Evolutionary conservation across 1,139 yeast genomes (phyloP).

Genomic region (Debaryomyces coudertii): DNA sequence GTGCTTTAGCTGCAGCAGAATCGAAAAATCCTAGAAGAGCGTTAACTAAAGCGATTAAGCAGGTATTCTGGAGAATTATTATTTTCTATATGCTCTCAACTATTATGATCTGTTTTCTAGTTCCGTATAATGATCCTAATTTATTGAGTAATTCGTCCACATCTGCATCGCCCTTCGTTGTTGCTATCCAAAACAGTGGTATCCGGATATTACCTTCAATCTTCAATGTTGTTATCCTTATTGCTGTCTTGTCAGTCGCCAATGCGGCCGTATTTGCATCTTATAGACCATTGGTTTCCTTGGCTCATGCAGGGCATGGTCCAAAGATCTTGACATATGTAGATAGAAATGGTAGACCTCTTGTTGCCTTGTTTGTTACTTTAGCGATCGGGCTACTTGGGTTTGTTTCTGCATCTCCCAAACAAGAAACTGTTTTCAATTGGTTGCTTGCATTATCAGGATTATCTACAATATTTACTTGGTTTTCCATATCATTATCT

Average conservation of each 20-base stretch:
- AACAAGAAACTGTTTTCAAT: slow-evolving; percentile 32
- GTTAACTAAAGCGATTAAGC: slow-evolving; percentile 74
- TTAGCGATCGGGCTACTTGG: slow-evolving; percentile 36
- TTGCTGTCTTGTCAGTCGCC: slow-evolving; percentile 38
- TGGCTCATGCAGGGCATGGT: slow-evolving; percentile 38
- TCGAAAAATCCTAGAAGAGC: slow-evolving; percentile 69
- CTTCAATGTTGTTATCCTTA: slow-evolving; percentile 36
- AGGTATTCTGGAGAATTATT: slow-evolving; percentile 72
- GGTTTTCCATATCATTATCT: slow-evolving; percentile 37
- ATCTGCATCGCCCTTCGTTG: slow-evolving; percentile 23
- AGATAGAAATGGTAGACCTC: slow-evolving; percentile 29
- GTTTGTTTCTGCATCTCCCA: slow-evolving; percentile 36
- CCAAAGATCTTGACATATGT: slow-evolving; percentile 32
- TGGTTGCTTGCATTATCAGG: slow-evolving; percentile 45
- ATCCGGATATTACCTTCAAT: slow-evolving; percentile 35
- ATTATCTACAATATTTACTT: slow-evolving; percentile 40
- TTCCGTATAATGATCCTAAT: slow-evolving; percentile 29
- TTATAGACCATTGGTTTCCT: slow-evolving; percentile 34
- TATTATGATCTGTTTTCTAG: slow-evolving; percentile 50
- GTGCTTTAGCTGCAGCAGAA: slow-evolving; percentile 86
- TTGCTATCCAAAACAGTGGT: slow-evolving; percentile 32
- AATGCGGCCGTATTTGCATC: slow-evolving; percentile 38
- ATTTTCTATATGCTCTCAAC: slow-evolving; percentile 57
- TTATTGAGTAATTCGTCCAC: slow-evolving; percentile 17
- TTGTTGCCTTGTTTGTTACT: slow-evolving; percentile 30